Evolutionary conservation across 495 filamentous ascomycete genomes (phyloP), one percentile per base, ranked within the genome.

Genomic region (Acidiella bohemica): DNA sequence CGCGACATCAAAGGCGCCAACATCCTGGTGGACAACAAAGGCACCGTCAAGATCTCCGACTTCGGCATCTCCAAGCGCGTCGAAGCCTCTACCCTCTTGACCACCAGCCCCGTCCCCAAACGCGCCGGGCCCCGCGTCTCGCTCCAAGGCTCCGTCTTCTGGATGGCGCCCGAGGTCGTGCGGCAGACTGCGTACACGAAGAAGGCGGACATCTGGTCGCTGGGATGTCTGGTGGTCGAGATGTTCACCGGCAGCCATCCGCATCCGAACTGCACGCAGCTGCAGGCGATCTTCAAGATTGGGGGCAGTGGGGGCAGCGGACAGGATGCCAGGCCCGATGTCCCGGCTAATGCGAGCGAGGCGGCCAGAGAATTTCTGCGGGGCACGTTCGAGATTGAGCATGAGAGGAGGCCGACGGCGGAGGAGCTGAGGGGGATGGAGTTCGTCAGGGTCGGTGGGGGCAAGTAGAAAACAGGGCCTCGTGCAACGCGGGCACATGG

Each of bases 141-240:
- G 1, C 67, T 99, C 10, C 90, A 99, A 53, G 90, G 90, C 21
- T 93, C 84, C 39, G 90, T 99, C 32, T 99, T 95, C 62, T 99
- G 90, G 90, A 99, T 99, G 90, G 90, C 90, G 2, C 90, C 90
- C 20, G 90, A 99, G 61, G 90, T 99, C 22, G 92, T 99, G 37
- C 86, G 85, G 46, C 90, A 96, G 61, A 95, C 88, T 1, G 83
- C 84, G 0, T 94, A 99, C 58, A 96, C 90, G 0, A 85, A 88
- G 57, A 99, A 99, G 63, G 90, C 92, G n/a, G 90, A 99, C 58
- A 96, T 99, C 55, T 99, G 90, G 90, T 92, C 84, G 39, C 69
- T 99, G 24, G 90, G 90, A 17, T 99, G 90, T 59, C 65, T 99
- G 14, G 81, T 99, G 32, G 90, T 99, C 20, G 90, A 99, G 62